Evolutionary conservation across 345 rosid species (phyloP), one percentile per base, ranked within the genome.

Genomic region (Angophora floribunda): DNA sequence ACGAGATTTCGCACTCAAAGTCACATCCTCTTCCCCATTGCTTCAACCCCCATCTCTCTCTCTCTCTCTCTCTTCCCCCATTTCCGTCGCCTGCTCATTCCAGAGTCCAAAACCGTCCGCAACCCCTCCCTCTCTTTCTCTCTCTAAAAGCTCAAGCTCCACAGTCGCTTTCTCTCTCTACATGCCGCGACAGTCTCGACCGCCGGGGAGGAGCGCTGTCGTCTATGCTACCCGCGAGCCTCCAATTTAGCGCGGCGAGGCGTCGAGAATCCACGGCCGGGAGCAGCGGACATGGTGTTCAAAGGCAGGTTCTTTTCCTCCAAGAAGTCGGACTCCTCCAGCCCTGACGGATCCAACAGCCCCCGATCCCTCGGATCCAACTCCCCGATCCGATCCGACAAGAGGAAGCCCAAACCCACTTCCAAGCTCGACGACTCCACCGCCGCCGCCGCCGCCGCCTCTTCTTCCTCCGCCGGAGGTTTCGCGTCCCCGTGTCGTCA

Each of bases 221-320:
- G 28, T 57, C 47, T 44, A 47, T 57, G 61, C 88, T 28, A 6
- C 52, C 21, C 47, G 89, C 22, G 86, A 49, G 44, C 36, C 45
- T 13, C 78, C 86, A 49, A 21, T 67, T 21, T 87, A 87, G 89
- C 86, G 9, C 86, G 9, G 53, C 47, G 75, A 51, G 86, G 47
- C 45, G 51, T 55, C 28, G 61, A 55, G 61, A 55, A 36, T 36
- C 41, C 41, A 36, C 41, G 41, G 41, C 41, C 41, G 41, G 41
- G 41, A 36, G 41, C 41, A 36, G 41, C 10, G 36, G 65, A 47
- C 86, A 98, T 98, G 99, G 99, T 97, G 41, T 98, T 98, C 95
- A 98, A 96, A 93, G 97, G 95, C 94, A 96, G 96, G 89, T 95
- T 96, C 52, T 97, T 98, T 95, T 97, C 85, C 91, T 97, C 99